phyloP scores from a whole-genome alignment of 805 yeast species.

The Metschnikowia continentalis region DNA sequence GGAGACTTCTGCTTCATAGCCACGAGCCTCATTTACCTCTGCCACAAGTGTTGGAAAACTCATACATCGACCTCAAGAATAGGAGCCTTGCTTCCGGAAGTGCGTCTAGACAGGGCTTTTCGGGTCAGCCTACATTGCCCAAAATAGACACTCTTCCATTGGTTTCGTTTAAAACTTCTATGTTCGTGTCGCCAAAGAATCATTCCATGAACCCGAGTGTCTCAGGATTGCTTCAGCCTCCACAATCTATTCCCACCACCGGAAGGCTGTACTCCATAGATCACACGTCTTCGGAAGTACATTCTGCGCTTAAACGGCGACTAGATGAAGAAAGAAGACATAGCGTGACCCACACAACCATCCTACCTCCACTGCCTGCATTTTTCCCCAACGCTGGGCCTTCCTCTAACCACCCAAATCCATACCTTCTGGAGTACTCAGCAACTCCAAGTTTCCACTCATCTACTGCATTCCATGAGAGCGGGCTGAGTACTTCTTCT shows the following conservation, averaged over 20 bases:
- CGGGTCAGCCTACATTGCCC: conserved; percentile 10
- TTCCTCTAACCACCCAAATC: not conserved
- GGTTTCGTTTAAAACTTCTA: conserved; percentile 40
- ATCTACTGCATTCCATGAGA: not conserved
- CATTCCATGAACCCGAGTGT: not conserved
- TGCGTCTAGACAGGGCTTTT: not conserved
- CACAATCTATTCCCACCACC: not conserved
- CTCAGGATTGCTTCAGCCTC: not conserved
- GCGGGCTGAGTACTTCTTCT: not conserved
- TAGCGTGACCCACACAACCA: not conserved
- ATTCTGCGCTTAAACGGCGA: conserved; percentile 2
- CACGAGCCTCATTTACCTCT: not conserved
- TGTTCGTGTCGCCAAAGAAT: conserved; percentile 21
- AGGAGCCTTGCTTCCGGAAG: not conserved
- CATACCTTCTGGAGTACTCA: not conserved
- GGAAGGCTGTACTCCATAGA: conserved; percentile 6
- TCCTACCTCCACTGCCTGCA: conserved; percentile 5
- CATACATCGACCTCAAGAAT: conserved; percentile 4
- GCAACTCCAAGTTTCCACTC: not conserved
- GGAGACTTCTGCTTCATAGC: not conserved
- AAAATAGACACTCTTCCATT: conserved; percentile 24
- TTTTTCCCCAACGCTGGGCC: not conserved
- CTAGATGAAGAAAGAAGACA: conserved; percentile 8
- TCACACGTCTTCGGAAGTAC: conserved; percentile 2
- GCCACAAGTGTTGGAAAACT: not conserved